Percentiles rank a stretch among this genome's conserved stretches.
Conservation (phyloP, 1,284 basidiomycete species). For the Puccinia coronata region DNA sequence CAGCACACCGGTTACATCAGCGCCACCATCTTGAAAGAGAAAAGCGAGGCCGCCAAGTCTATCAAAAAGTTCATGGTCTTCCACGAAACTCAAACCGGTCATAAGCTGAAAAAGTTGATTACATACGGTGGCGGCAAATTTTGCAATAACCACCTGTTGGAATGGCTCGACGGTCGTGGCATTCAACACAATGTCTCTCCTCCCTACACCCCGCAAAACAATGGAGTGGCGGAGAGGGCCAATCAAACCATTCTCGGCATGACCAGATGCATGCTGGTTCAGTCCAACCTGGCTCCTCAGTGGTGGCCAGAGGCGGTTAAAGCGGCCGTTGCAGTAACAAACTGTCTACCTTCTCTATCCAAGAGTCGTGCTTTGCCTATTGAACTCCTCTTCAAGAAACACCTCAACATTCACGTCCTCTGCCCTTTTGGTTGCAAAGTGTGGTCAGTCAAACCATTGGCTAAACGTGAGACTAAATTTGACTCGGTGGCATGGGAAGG, state of each 20-base stretch:
- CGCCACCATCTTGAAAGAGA: background rate
- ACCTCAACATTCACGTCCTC: slow-evolving; percentile 1
- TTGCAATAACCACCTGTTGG: background rate
- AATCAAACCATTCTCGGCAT: slow-evolving; percentile 9
- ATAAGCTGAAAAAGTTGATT: background rate
- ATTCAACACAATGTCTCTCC: background rate
- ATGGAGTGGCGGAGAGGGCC: slow-evolving; percentile 3
- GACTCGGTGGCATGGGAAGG: background rate
- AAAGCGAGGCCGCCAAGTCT: background rate
- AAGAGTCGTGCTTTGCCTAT: background rate
- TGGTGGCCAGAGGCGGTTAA: background rate
- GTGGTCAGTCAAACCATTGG: background rate
- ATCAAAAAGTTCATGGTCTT: background rate
- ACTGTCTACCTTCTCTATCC: background rate
- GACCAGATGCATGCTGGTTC: background rate
- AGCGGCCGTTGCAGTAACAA: background rate
- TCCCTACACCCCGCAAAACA: background rate
- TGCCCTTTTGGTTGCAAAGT: background rate
- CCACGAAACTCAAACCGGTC: background rate
- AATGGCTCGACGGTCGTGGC: background rate
- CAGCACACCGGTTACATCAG: background rate
- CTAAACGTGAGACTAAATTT: background rate
- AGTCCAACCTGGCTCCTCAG: background rate
- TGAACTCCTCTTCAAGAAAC: background rate
- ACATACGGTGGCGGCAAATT: background rate